Evolutionary conservation across 257 asterid species (phyloP), one percentile per base, ranked within the genome.

Genomic region (Lycium barbarum): DNA sequence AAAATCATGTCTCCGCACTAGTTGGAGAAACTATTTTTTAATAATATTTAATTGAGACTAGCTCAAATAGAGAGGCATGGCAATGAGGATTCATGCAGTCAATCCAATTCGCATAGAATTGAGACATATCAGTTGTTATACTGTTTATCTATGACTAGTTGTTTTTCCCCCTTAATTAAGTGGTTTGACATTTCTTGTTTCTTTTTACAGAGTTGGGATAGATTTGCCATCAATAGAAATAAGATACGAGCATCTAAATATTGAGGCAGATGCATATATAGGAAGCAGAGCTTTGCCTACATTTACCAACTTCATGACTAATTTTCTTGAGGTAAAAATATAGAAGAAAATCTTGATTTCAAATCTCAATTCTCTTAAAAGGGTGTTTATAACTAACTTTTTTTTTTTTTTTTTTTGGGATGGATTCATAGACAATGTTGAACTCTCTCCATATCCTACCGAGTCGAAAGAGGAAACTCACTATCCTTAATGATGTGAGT

Each of bases 401-500:
- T 45, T 45, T 5, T 47, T 9, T 22, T 72, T 45, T 18, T 22
- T 72, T 7, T 1, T 1, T 9, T 71, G 40, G n/a, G n/a, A n/a
- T 18, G 58, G 80, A 5, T 72, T 72, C 38, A 45, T 47, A 74
- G 81, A 35, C 36, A 22, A 49, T 74, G 2, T 49, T 74, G 81
- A 74, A 5, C 71, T 90, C 88, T 40, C 90, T 91, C 47, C 91
- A 88, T 47, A 62, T 91, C 18, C 87, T 90, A 43, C 89, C 91
- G 0, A 92, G 88, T 61, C 85, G 89, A 53, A 93, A 92, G 86
- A 92, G 88, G 84, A 90, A 92, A 0, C 85, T 93, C 17, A 86
- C 94, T 1, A 93, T 93, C 17, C 90, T 93, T 4, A 88, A 90
- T 45, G 93, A 91, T 89, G 93, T 90, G 3, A 93, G 95, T 84